Evolutionary conservation across 352 stramenopile genomes (phyloP), one percentile per base, ranked within the genome.

Genomic region (Elongisporangium senticosum): DNA sequence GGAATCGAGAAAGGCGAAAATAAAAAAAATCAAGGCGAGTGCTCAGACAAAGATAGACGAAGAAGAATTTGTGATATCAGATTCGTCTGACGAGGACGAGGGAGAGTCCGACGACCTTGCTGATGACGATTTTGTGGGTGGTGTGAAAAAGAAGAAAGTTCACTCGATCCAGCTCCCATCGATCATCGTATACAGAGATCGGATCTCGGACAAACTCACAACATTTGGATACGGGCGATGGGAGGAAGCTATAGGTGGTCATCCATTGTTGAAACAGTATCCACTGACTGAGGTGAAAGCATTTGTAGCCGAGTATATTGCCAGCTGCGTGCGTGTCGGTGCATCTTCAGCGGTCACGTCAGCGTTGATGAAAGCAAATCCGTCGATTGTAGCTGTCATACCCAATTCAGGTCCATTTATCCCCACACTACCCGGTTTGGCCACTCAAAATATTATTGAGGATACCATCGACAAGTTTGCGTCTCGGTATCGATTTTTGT

Each of bases 221-320:
- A 69, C 55, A 4, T 93, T 80, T 57, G 89, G 89, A 48, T 97
- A 95, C 55, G 87, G 87, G 3, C 80, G 87, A 20, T 97, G 87
- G 87, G 63, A 84, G 21, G 76, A 89, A 11, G 89, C 96, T 49
- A 64, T 71, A 33, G 68, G 63, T 1, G 53, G 56, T 49, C 65
- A 55, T 22, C 47, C 55, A 0, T 26, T 52, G 1, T 62, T 96
- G 40, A 50, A 62, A 24, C 57, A 51, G 17, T 92, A 92, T 60
- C 53, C 76, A 7, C 39, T 74, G 17, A 22, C 51, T 11, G 70
- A 83, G 37, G 22, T 96, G 8, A 62, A 64, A 26, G 55, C 56
- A 22, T 89, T 89, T 65, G 60, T 60, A 17, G 70, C 77, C 19
- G 64, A 83, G 15, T 79, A 80, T 54, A 40, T 94, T 17, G 68